Percentiles rank a stretch among this genome's conserved stretches.
Conservation (phyloP, 139 green algal genomes). For the Diplosphaera chodatii region DNA sequence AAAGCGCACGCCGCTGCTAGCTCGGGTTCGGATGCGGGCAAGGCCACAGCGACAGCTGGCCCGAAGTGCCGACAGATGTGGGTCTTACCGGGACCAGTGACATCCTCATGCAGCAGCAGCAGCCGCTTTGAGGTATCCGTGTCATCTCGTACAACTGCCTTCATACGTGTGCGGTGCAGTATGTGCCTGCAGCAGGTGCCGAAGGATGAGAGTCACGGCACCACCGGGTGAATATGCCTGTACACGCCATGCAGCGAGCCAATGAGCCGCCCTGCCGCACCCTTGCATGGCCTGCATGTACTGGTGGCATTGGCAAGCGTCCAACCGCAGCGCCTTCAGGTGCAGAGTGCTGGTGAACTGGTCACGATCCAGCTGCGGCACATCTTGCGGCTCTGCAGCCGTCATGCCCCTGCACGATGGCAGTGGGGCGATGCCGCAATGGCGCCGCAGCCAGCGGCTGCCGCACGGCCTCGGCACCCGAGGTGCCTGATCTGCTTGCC, state of each 20-base stretch:
- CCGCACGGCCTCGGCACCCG: too few species aligned
- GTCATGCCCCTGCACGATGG: not conserved
- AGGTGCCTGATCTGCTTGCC: too few species aligned
- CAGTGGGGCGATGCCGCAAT: not conserved
- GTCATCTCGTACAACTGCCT: slow-evolving; percentile 49
- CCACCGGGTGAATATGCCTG: too few species aligned
- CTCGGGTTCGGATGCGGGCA: too few species aligned
- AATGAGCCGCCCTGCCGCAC: too few species aligned
- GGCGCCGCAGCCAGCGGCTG: too few species aligned
- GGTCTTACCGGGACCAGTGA: slow-evolving; percentile 16
- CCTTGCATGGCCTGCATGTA: slow-evolving; percentile 59
- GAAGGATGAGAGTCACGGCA: too few species aligned
- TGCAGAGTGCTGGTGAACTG: slow-evolving; percentile 35
- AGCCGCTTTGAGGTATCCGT: slow-evolving; percentile 36
- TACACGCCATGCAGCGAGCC: too few species aligned
- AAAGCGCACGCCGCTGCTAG: too few species aligned
- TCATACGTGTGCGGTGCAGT: slow-evolving; percentile 54
- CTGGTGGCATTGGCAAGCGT: slow-evolving; percentile 40
- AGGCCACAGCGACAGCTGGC: too few species aligned
- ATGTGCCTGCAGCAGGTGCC: slow-evolving; percentile 68
- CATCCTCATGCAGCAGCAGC: slow-evolving; percentile 55
- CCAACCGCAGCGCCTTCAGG: slow-evolving; percentile 50
- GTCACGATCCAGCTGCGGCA: slow-evolving; percentile 22
- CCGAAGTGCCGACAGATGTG: too few species aligned
- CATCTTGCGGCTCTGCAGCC: not conserved